Conservation (phyloP, 2,329 filamentous ascomycete genomes). For the Phaeoacremonium minimum region DNA sequence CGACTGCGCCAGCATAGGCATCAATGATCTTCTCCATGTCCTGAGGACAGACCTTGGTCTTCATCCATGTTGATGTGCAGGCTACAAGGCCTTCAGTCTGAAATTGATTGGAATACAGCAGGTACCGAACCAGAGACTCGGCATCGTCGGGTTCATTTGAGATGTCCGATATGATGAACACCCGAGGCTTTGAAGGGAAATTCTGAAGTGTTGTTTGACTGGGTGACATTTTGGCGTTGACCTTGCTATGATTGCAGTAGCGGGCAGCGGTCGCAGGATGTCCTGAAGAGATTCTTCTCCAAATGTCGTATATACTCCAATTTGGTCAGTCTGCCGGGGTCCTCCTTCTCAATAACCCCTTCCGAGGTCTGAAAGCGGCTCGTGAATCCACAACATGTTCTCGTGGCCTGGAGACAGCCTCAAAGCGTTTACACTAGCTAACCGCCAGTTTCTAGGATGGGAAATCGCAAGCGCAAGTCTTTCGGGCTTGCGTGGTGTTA, state of each 20-base stretch:
- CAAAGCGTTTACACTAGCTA: too few species aligned
- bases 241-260: too few species aligned
- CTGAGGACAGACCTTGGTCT: conserved; percentile 30
- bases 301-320: too few species aligned
- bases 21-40: conserved; percentile 38
- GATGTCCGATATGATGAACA: conserved; percentile 38
- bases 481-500: not conserved
- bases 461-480: not conserved
- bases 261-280: too few species aligned
- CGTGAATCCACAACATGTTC: too few species aligned
- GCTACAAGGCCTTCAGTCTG: conserved; percentile 38
- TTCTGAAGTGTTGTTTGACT: not conserved
- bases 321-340: too few species aligned
- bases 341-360: too few species aligned
- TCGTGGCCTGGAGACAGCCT: too few species aligned
- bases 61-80: conserved; percentile 41
- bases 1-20: conserved; percentile 35
- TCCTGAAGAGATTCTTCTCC: too few species aligned
- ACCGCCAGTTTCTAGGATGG: not conserved
- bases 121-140: conserved; percentile 36
- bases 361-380: too few species aligned
- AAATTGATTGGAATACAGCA: conserved; percentile 42
- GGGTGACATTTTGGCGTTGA: not conserved
- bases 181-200: conserved; percentile 22
- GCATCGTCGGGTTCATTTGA: conserved; percentile 41